phyloP scores from a whole-genome alignment of 169 alveolate species.

The Eimeria tenella region DNA sequence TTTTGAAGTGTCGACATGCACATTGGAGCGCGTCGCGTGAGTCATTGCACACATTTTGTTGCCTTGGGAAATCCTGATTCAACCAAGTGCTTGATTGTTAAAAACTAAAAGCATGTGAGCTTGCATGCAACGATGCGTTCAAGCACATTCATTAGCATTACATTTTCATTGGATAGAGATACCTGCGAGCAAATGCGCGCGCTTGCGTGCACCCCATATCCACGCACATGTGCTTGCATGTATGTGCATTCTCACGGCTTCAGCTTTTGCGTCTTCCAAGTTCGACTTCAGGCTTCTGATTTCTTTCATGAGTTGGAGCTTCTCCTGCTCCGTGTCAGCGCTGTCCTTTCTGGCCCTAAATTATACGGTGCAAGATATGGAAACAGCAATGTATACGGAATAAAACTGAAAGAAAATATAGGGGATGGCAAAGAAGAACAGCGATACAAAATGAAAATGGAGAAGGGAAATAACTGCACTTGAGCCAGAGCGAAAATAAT shows the following conservation, averaged over 20 bases:
- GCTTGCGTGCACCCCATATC: not conserved
- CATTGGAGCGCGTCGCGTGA: too few species aligned
- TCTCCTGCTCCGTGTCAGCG: not conserved
- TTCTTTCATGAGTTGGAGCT: not conserved
- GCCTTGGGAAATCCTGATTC: too few species aligned
- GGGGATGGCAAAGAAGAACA: not conserved
- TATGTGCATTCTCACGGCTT: not conserved
- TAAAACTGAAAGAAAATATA: not conserved
- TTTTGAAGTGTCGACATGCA: too few species aligned
- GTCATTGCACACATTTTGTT: too few species aligned
- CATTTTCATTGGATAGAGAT: too few species aligned
- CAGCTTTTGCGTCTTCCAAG: not conserved
- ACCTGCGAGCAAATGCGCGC: too few species aligned
- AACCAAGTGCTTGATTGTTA: too few species aligned
- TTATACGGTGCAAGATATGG: not conserved
- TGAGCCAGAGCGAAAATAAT: too few species aligned
- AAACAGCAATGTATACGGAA: not conserved
- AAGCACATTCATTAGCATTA: too few species aligned
- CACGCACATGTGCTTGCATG: not conserved
- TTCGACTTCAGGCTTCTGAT: not conserved
- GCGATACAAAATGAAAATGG: not conserved
- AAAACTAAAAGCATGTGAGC: too few species aligned
- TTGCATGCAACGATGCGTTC: too few species aligned
- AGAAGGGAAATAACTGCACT: too few species aligned
- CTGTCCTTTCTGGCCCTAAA: not conserved